Base-by-base conservation (phyloP, 2,329 filamentous ascomycete genomes). In the Paecilomyces sp. region DNA sequence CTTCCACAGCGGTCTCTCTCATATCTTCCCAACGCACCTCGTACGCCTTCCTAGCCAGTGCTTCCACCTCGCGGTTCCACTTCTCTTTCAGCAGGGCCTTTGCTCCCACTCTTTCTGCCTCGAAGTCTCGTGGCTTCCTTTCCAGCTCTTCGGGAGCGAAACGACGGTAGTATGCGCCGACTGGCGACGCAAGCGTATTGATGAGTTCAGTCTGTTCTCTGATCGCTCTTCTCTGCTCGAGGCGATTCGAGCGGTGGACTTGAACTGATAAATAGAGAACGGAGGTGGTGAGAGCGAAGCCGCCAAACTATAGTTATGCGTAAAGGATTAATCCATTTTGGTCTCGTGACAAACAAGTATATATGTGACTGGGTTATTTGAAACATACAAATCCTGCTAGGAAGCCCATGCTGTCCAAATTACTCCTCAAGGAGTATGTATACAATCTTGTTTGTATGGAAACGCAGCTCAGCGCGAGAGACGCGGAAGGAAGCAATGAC, bases 61-160 rank as follows among this genome's bases (percentile, higher is more conserved):
- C 80, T 71, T 88, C 83, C 36, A 93, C 75, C 74, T 93, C 89
- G 56, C 82, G 75, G 73, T 94, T 93, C 90, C 90, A 93, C 61
- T 84, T 80, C 68, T 90, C 87, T 78, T 93, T 93, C 67, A 87
- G 81, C 36, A 84, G 79, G 70, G 92, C 88, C 58, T 86, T 71
- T 56, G 89, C 77, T 55, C 81, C 80, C 30, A 81, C 80, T 62
- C 82, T 79, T 65, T 83, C 78, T 66, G 57, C 8, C 31, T 59
- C 59, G 18, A 36, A 24, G 13, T 47, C 55, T 50, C 36, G 31
- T 8, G 18, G 59, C 36, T 57, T 67, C 13, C 30, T 22, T 30
- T 41, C 24, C 56, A 55, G 22, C 18, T 47, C 12, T 33, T 60
- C 62, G 30, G 66, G 66, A 6, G 64, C 58, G 13, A 70, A 63